Evolutionary conservation across 2,329 filamentous ascomycete genomes (phyloP), one percentile per base, ranked within the genome.

Genomic region (Botrytis sinoallii): DNA sequence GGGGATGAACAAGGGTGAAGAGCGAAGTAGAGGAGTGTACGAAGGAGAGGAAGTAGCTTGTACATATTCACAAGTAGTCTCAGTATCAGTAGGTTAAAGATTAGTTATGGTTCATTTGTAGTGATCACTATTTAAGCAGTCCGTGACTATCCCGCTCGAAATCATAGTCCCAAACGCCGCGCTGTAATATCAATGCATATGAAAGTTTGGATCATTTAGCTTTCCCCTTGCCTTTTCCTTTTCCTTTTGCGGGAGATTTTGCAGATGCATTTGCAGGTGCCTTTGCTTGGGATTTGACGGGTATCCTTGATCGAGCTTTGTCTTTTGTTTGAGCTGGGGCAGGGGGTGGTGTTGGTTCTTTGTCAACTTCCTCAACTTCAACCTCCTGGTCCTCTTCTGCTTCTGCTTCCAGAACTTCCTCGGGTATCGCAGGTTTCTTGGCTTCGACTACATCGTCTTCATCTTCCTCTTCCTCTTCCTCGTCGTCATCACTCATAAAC

Each of bases 401-500:
- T 25, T 79, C 77, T n/a, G 72, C 46, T 66, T 72, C 75, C 32
- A 76, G 77, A 22, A 84, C 83, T 25, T 88, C 86, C 55, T 91
- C 89, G 25, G 25, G 65, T 16, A 55, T 35, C 9, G 55, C 35
- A 40, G 48, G 65, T 79, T 78, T 29, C 78, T 78, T 29, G 73
- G 74, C 72, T 59, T 75, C 65, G 38, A 69, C 57, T 20, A 70
- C 72, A 29, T 73, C 73, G 7, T 73, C 75, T 20, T 76, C 71
- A 0, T 75, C 72, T 32, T 77, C 76, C 0, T 75, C 74, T 9
- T 76, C 76, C 40, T 84, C 82, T 9, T 84, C 83, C 20, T 88
- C 86, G 48, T 91, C 89, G n/a, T 90, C 88, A 70, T 88, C 88
- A 78, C 89, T 92, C 88, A 91, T 89, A 76, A 91, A 92, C 78